Base-by-base conservation (phyloP, 2,329 filamentous ascomycete species). In the Hypoxylon sp. region DNA sequence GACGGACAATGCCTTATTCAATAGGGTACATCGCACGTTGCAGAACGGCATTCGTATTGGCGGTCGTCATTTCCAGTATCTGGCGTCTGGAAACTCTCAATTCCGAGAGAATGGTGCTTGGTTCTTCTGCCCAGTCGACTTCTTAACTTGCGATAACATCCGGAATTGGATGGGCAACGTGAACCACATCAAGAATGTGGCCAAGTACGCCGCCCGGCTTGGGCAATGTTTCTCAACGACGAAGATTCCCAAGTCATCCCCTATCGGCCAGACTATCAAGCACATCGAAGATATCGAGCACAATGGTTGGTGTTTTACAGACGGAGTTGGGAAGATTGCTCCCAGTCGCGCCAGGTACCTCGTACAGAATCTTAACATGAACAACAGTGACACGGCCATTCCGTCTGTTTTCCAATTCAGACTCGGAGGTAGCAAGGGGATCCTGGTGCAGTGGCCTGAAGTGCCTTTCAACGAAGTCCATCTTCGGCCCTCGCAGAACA, bases 151-250 rank as follows among this genome's bases (percentile, higher is more conserved):
- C 58, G 86, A 91, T 17, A 85, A 90, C 53, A 98, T 99, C 63
- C 91, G 95, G 3, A 79, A 84, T 32, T 94, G 92, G 88, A 97
- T 98, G 91, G 96, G 96, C 0, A 82, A 91, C 13, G 97, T 99
- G 74, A 85, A 84, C 13, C 87, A 93, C 68, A 98, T 98, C 78
- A 88, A 86, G 60, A 87, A 91, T 25, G 87, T 97, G n/a, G 94
- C 95, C 30, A 98, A 97, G 75, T 93, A 94, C 77, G 92, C 93
- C 51, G 93, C 96, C 28, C 88, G 96, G 28, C 83, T 98, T 17
- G 96, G 96, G 0, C 96, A 98, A 79, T 98, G 94, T 77, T 98
- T 99, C 76, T 98, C 96, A 0, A 98, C 95, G 0, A 99, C 96
- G 0, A 84, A 92, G 65, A 89, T 91, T 10, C 89, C 97, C 45